A percentile compares a stretch with the other conserved stretches of the same genome.
phyloP scores from a whole-genome alignment of 192 early-diverging fungal genomes.

The Neocallimastix lanati region DNA sequence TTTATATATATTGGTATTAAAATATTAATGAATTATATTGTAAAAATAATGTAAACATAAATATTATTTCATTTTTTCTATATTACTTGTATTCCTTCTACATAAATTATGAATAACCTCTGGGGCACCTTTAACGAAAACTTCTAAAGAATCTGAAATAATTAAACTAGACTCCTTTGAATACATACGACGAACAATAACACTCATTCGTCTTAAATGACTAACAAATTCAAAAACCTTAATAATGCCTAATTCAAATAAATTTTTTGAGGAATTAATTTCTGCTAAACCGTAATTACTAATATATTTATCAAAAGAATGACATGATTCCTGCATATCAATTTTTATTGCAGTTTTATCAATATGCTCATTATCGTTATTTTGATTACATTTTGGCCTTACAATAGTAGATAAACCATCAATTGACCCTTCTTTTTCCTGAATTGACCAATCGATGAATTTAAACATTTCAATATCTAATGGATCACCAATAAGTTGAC shows the following conservation, averaged over 20 bases:
- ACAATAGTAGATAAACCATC: constrained; percentile 59
- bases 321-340: no score
- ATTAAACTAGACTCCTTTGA: constrained; percentile 3
- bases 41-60: no score
- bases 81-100: constrained; percentile 50
- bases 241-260: constrained; percentile 31
- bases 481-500: constrained; percentile 83
- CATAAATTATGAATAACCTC: constrained; percentile 87
- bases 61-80: no score
- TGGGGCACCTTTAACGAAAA: constrained; percentile 94
- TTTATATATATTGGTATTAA: no score
- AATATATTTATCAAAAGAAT: no score
- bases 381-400: constrained; percentile 54
- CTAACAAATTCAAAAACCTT: constrained; percentile 82
- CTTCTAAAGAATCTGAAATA: constrained; percentile 21
- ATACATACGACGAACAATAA: constrained; percentile 42
- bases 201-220: constrained; percentile 73
- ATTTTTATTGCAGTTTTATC: no score
- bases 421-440: constrained; percentile 47
- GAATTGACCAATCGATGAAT: constrained; percentile 80
- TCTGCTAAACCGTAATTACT: no score
- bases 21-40: no score
- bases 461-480: constrained; percentile 97
- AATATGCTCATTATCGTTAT: no score
- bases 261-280: not conserved